Evolutionary conservation across 2,329 filamentous ascomycete genomes (phyloP).

Genomic region (Lasiodiplodia citricola): DNA sequence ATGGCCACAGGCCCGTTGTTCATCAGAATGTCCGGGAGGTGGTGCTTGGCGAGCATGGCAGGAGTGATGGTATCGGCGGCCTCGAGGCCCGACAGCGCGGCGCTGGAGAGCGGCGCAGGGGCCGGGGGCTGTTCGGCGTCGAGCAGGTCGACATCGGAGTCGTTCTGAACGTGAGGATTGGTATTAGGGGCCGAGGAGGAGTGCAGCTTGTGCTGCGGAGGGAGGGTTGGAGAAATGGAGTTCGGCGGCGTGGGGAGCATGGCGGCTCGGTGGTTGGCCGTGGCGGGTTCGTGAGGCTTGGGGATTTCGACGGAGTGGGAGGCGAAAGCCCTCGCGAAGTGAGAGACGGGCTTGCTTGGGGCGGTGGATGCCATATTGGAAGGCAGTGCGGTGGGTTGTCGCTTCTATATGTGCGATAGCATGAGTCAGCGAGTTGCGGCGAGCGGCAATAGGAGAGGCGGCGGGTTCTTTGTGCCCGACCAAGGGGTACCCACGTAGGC

Average conservation of each 20-base stretch:
- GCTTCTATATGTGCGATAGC: slow-evolving; percentile 29
- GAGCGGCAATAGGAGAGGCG: slow-evolving; percentile 23
- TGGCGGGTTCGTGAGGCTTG: slow-evolving; percentile 38
- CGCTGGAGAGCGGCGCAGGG: slow-evolving; percentile 47
- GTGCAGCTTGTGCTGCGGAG: slow-evolving; percentile 75
- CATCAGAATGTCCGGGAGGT: slow-evolving; percentile 88
- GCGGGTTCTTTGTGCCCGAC: slow-evolving; percentile 8
- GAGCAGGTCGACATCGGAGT: slow-evolving; percentile 87
- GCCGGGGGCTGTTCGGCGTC: slow-evolving; percentile 59
- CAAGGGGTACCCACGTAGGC: slow-evolving; percentile 9
- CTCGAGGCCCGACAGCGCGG: slow-evolving; percentile 65
- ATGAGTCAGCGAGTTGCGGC: slow-evolving; percentile 36
- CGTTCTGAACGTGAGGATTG: slow-evolving; percentile 55
- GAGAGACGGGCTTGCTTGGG: slow-evolving; percentile 44
- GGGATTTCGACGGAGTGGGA: slow-evolving; percentile 36
- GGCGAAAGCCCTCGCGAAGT: slow-evolving; percentile 48
- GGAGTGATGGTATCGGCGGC: slow-evolving; percentile 83
- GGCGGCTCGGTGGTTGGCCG: slow-evolving; percentile 30
- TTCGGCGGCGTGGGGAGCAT: slow-evolving; percentile 89
- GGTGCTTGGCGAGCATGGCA: slow-evolving; percentile 81
- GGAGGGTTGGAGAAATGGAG: slow-evolving; percentile 88
- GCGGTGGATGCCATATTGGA: slow-evolving; percentile 43
- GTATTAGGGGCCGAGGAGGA: slow-evolving; percentile 53
- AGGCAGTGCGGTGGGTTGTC: slow-evolving; percentile 26
- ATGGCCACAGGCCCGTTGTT: slow-evolving; percentile 91